phyloP scores from a whole-genome alignment of 345 rosid genomes.

The Physaria fendleri region DNA sequence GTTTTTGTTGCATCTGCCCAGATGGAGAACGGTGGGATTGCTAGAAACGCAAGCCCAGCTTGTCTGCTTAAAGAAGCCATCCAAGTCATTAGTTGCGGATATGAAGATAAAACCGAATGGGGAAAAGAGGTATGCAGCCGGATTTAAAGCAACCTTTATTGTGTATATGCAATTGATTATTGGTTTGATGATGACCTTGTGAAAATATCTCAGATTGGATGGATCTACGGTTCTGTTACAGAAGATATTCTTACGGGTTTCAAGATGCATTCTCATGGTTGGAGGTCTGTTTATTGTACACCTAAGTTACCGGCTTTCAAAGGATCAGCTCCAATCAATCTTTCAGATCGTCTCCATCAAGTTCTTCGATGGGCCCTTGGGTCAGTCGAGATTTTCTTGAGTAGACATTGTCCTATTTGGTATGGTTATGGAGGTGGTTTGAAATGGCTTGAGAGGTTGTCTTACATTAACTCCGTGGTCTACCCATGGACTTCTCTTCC shows the following conservation, averaged over 20 bases:
- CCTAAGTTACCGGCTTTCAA: constrained; percentile 85
- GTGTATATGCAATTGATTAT: not conserved
- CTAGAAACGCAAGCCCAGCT: constrained; percentile 66
- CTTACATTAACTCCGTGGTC: constrained; percentile 90
- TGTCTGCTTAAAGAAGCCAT: constrained; percentile 88
- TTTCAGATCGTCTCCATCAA: constrained; percentile 93
- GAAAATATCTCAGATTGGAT: constrained; percentile 57
- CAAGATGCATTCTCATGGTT: constrained; percentile 99
- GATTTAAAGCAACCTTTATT: not conserved
- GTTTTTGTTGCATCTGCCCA: constrained; percentile 76
- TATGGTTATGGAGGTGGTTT: constrained; percentile 98
- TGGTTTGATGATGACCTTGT: constrained; percentile 5
- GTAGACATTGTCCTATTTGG: constrained; percentile 98
- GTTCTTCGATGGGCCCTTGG: constrained; percentile 99
- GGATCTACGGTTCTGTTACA: constrained; percentile 96
- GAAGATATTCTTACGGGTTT: constrained; percentile 96
- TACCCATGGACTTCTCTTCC: constrained; percentile 98
- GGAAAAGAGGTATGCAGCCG: constrained; percentile 80
- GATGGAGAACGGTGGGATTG: constrained; percentile 77
- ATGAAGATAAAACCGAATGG: constrained; percentile 99
- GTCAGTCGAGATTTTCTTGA: constrained; percentile 93
- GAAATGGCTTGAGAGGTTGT: constrained; percentile 90
- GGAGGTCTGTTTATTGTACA: constrained; percentile 97
- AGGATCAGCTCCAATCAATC: constrained; percentile 96
- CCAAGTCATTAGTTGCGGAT: constrained; percentile 98